These are phyloP conservation scores for Gastrolobium villosum DNA, from an alignment of 306 rosid species.

Conservation along the genomic window DNA sequence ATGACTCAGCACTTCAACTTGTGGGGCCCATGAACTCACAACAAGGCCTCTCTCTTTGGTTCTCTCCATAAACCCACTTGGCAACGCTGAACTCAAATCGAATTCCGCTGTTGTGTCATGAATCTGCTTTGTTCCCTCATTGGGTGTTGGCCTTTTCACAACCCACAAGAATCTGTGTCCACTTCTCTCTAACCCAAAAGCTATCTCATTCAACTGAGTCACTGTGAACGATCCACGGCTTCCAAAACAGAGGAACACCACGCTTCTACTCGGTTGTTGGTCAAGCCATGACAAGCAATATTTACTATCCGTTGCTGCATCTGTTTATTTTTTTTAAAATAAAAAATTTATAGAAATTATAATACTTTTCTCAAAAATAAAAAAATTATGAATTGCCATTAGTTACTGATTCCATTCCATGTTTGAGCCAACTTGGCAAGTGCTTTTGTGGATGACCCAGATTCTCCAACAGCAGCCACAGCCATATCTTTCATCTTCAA, in stretches of 20 bases:
- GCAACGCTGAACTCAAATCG: constrained; percentile 28
- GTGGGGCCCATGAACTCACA: constrained; percentile 10
- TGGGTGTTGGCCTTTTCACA: constrained; percentile 26
- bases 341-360: not conserved
- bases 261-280: constrained; percentile 46
- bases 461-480: no score
- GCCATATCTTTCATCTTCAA: no score
- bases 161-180: constrained; percentile 51
- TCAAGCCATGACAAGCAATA: constrained; percentile 50
- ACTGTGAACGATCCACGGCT: constrained; percentile 50
- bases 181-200: constrained; percentile 47
- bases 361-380: not conserved
- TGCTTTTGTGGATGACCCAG: no score
- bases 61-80: constrained; percentile 48
- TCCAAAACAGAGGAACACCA: constrained; percentile 52
- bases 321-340: not conserved
- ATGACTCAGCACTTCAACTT: no score
- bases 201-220: constrained; percentile 47
- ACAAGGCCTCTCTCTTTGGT: constrained; percentile 48
- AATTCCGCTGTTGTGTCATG: not conserved
- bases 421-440: constrained; percentile 41
- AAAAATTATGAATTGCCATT: not conserved
- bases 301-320: not conserved
- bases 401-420: constrained; percentile 19
- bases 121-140: constrained; percentile 5